Evolutionary conservation across 106 monocot genomes (phyloP), one percentile per base, ranked within the genome.

Genomic region (Dioscorea alata): DNA sequence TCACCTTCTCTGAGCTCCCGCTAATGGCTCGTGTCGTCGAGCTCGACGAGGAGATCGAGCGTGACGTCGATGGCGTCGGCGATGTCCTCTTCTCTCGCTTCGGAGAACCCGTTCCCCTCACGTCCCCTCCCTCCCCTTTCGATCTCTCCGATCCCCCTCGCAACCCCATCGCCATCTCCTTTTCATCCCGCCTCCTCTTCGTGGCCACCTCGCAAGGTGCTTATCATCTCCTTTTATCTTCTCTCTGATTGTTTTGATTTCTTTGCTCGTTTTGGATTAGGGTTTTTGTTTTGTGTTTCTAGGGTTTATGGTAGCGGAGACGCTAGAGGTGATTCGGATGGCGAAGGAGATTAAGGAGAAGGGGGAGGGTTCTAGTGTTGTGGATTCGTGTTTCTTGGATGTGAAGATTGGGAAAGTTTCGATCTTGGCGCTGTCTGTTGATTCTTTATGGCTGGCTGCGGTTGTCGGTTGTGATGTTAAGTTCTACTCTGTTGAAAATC

Each of bases 221-320:
- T 25, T n/a, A 0, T 48, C 12, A 8, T 6, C 6, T 23, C 50
- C 2, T 23, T 10, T 33, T 4, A 18, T 49, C 52, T 49, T 69
- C 22, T 57, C 48, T 8, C 18, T 57, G 54, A 0, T 10, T 8
- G 6, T 50, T 7, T 19, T 53, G 2, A 14, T 58, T 54, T 23
- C 7, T 57, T 60, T 50, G 25, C 64, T 48, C 71, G 28, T 14
- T 1, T 56, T 50, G 6, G 68, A 9, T 19, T 68, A 52, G 69
- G 74, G 63, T 49, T 50, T 73, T 53, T 5, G 17, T 25, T 61
- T 59, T 74, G 34, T 16, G 42, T 59, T 74, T 72, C 19, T 76
- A 99, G 99, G 99, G 53, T 99, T 99, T 82, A 48, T 92, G 24
- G 87, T 83, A 20, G 92, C 78, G 24, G 83, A 57, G 74, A 99